Conservation (phyloP, 257 asterid species). For the Penstemon davidsonii region DNA sequence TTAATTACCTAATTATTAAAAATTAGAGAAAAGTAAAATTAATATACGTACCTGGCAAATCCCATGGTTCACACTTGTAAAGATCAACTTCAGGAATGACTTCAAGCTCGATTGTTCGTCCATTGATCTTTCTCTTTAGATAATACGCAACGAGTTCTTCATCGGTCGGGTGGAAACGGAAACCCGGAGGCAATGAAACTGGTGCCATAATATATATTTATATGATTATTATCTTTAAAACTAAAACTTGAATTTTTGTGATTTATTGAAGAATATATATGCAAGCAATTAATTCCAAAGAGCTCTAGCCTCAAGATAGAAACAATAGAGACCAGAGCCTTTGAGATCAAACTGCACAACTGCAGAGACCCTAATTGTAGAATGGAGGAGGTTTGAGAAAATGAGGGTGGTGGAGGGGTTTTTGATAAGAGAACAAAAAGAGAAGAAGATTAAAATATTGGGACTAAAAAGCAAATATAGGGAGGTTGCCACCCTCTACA, state of each 20-base stretch:
- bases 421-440: constrained; percentile 70
- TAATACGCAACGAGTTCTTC: no score
- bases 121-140: no score
- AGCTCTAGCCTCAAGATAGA: constrained; percentile 27
- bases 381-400: constrained; percentile 34
- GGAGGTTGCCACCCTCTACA: constrained; percentile 39
- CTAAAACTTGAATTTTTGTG: no score
- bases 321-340: constrained; percentile 33
- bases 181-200: constrained; percentile 90
- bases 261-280: neutral
- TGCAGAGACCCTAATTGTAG: constrained; percentile 18
- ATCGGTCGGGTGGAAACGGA: constrained; percentile 36
- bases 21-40: no score
- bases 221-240: no score
- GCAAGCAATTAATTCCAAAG: neutral
- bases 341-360: neutral
- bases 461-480: constrained; percentile 37
- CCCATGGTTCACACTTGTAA: constrained; percentile 96
- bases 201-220: constrained; percentile 57
- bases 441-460: constrained; percentile 29
- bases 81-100: no score
- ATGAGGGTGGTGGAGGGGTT: constrained; percentile 34
- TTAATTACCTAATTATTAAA: no score
- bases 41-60: constrained; percentile 65
- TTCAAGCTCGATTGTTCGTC: no score